phyloP scores from a whole-genome alignment of 805 yeast species.

The Candida nitratophila region DNA sequence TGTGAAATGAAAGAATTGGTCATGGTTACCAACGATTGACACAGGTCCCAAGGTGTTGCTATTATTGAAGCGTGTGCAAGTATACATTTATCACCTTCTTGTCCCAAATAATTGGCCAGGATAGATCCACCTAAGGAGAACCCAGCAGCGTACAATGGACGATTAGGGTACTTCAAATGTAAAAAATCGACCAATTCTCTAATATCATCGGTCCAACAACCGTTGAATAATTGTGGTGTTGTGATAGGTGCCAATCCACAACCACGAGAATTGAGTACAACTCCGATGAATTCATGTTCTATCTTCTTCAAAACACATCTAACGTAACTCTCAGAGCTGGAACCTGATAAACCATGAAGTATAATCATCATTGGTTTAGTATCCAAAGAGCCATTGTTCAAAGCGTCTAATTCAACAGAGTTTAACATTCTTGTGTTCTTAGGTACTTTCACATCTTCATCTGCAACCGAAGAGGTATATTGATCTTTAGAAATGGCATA shows the following conservation, averaged over 20 bases:
- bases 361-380: constrained; percentile 54
- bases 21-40: constrained; percentile 38
- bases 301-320: constrained; percentile 46
- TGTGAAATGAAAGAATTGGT: constrained; percentile 35
- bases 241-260: constrained; percentile 66
- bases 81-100: constrained; percentile 40
- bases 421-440: constrained; percentile 48
- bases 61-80: constrained; percentile 52
- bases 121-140: constrained; percentile 76
- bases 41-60: constrained; percentile 71
- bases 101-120: constrained; percentile 66
- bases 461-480: no score
- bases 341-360: constrained; percentile 78
- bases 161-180: constrained; percentile 45
- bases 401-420: constrained; percentile 33
- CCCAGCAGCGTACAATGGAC: constrained; percentile 66
- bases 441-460: constrained; percentile 34
- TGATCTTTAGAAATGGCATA: constrained; percentile 44
- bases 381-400: constrained; percentile 18
- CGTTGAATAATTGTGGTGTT: constrained; percentile 64
- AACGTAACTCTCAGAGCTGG: constrained; percentile 75
- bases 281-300: constrained; percentile 46
- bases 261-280: constrained; percentile 69
- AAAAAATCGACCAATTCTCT: constrained; percentile 47
- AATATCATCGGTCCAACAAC: constrained; percentile 65